A percentile compares a stretch with the other conserved stretches of the same genome.
Conservation (phyloP, 2,329 filamentous ascomycete species). For the Fusarium denticulatum region DNA sequence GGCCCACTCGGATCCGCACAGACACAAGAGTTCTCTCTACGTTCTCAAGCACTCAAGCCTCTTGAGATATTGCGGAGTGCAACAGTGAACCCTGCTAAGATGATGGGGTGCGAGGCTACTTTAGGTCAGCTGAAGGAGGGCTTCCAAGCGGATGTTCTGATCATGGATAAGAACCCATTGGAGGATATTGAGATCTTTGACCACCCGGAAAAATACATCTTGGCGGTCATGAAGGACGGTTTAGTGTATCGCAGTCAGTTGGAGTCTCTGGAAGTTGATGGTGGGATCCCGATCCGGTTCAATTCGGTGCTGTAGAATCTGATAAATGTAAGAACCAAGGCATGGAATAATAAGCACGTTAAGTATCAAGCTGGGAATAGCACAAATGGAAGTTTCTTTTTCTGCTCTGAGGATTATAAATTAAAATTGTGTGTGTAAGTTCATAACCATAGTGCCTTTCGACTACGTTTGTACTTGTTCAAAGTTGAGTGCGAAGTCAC, state of each 20-base stretch:
- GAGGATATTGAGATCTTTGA: neutral
- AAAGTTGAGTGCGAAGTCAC: neutral
- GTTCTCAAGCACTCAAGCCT: neutral
- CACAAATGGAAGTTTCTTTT: fast-evolving
- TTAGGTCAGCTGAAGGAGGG: neutral
- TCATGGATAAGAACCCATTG: neutral
- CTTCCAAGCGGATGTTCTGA: neutral
- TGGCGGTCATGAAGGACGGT: neutral
- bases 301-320: neutral
- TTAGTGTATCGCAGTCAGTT: neutral
- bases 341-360: neutral
- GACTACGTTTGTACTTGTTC: no score
- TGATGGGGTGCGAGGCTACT: neutral
- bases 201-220: neutral
- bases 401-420: no score
- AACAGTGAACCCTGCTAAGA: neutral
- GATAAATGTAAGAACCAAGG: fast-evolving
- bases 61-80: neutral
- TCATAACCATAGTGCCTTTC: fast-evolving
- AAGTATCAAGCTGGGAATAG: neutral
- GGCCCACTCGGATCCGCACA: neutral
- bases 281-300: neutral
- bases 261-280: neutral
- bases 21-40: neutral
- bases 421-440: no score